Evolutionary conservation across 495 filamentous ascomycete genomes (phyloP), one percentile per base, ranked within the genome.

Genomic region (Massariosphaeria phaeospora): DNA sequence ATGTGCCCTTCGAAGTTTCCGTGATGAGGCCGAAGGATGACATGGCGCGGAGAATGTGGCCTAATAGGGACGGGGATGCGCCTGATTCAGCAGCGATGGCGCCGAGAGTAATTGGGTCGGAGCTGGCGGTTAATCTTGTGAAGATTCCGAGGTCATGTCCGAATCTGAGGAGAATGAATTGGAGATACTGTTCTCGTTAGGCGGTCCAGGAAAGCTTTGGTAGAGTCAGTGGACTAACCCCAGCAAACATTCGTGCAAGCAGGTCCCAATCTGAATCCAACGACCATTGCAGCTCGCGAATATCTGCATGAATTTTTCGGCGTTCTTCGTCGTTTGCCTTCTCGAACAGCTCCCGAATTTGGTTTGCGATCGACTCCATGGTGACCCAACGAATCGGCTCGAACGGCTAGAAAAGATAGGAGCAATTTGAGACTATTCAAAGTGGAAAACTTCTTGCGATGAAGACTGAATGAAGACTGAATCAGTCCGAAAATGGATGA

Each of bases 191-290:
- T 10, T 5, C 13, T 35, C 15, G n/a, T 40, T 40, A 21, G 20
- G 29, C 29, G 29, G 29, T 33, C 13, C 2, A 40, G n/a, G 26
- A 44, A 27, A 3, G 23, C 17, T 23, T 10, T 29, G 20, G 2
- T 2, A 17, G 21, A 34, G 26, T 24, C 11, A n/a, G n/a, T n/a
- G n/a, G n/a, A 26, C 39, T 34, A 26, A 53, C 50, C 15, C 50
- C 50, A 26, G 39, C 45, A 11, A 12, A 25, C n/a, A 53, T 25
- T 12, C 50, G 25, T 44, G 45, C 17, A 2, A 45, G 18, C 13
- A 45, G 35, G 29, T 45, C 40, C 50, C 50, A 53, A 11, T 53
- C 50, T 36, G 25, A 36, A 31, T 53, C 50, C 15, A 53, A 25
- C 17, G 50, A 53, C 9, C 15, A 34, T 23, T 53, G 50, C n/a